Conservation (phyloP, 2,329 filamentous ascomycete species). For the Neonectria neomacrospora region DNA sequence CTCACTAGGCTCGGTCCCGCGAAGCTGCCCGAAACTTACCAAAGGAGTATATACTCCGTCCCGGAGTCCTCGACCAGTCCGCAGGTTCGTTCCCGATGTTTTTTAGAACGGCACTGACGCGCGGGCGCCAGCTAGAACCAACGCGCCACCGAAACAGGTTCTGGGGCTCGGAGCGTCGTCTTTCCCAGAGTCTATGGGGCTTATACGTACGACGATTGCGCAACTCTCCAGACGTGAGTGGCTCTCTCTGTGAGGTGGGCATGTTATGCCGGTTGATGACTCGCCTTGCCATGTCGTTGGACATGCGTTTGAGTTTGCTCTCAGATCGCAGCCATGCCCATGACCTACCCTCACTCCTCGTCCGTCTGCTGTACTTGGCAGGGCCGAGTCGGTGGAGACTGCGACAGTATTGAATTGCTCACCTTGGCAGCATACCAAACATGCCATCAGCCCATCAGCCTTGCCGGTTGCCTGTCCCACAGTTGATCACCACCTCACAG, state of each 20-base stretch:
- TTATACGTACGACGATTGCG: constrained; percentile 28
- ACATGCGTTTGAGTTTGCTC: constrained; percentile 11
- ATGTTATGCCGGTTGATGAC: constrained; percentile 28
- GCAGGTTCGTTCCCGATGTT: constrained; percentile 12
- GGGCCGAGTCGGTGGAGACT: not conserved
- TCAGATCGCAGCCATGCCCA: constrained; percentile 6
- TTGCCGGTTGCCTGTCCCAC: not conserved
- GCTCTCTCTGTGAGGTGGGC: constrained; percentile 16
- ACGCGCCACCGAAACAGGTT: constrained; percentile 27
- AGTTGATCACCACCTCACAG: constrained; percentile 4
- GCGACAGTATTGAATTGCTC: not conserved
- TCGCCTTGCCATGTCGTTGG: constrained; percentile 22
- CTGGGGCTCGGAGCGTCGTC: not conserved
- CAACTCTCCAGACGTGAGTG: constrained; percentile 27
- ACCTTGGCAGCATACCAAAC: not conserved
- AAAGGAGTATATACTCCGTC: constrained; percentile 30
- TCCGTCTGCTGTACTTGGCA: not conserved
- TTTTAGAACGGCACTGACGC: constrained; percentile 29
- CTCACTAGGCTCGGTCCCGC: constrained; percentile 6
- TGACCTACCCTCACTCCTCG: not conserved
- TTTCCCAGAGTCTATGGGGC: not conserved
- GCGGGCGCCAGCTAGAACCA: constrained; percentile 30
- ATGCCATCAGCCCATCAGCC: constrained; percentile 11
- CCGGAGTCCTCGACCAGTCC: constrained; percentile 16
- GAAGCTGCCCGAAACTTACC: constrained; percentile 11